Percentiles rank a stretch among this genome's conserved stretches.
Evolutionary conservation across 345 rosid genomes (phyloP).

Genomic region (Gossypium bickii): DNA sequence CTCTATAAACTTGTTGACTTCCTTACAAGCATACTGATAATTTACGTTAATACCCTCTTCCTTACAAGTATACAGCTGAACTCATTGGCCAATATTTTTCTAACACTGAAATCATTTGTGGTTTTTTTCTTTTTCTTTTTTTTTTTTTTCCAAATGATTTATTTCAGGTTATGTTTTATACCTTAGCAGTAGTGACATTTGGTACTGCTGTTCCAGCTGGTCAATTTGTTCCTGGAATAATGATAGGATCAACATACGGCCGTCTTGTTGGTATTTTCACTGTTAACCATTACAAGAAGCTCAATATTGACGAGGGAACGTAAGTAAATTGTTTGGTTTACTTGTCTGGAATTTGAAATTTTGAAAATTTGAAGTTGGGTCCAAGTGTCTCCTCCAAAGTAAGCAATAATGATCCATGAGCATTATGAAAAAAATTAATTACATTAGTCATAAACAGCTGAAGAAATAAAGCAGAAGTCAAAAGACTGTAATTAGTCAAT

Average conservation of each 20-base stretch:
- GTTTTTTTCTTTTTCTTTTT: neutral
- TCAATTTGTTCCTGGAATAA: slow-evolving; percentile 96
- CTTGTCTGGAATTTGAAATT: neutral
- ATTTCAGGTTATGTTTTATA: slow-evolving; percentile 85
- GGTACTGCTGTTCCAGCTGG: slow-evolving; percentile 99
- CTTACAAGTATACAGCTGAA: neutral
- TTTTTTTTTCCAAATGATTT: neutral
- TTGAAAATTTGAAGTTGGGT: neutral
- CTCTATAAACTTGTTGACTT: slow-evolving; percentile 7
- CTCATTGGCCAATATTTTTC: neutral
- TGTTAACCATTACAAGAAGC: slow-evolving; percentile 84
- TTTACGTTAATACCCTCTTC: neutral
- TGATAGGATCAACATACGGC: slow-evolving; percentile 98
- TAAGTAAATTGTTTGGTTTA: slow-evolving; percentile 41
- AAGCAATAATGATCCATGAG: neutral
- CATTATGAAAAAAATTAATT: neutral
- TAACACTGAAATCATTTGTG: neutral
- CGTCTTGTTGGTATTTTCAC: slow-evolving; percentile 98
- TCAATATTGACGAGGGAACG: slow-evolving; percentile 98
- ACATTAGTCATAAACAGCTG: neutral
- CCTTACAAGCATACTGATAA: slow-evolving; percentile 2
- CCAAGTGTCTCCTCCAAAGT: neutral
- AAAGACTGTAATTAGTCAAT: neutral
- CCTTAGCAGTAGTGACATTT: slow-evolving; percentile 87
- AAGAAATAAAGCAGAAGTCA: neutral